These are phyloP conservation scores for Pneumocystis sp. DNA, from an alignment of 1,139 yeast genomes.

Conservation along the genomic window DNA sequence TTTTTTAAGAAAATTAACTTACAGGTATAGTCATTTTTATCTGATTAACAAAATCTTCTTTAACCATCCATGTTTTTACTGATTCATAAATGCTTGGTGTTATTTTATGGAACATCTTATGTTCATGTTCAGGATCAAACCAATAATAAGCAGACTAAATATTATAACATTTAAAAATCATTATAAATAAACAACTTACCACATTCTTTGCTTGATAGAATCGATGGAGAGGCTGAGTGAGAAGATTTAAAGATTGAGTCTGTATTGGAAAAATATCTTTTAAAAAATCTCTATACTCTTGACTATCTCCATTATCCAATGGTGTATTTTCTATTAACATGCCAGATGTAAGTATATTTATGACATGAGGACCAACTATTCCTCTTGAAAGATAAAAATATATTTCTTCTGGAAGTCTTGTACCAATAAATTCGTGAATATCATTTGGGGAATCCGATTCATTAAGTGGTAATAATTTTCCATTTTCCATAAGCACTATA, in stretches of 20 bases:
- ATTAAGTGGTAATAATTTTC: slow-evolving; percentile 47
- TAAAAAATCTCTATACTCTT: slow-evolving; percentile 40
- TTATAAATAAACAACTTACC: slow-evolving; percentile 11
- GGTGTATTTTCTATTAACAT: slow-evolving; percentile 52
- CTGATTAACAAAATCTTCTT: slow-evolving; percentile 26
- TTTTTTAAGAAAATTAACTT: neutral
- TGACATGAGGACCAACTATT: slow-evolving; percentile 45
- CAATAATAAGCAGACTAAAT: slow-evolving; percentile 4
- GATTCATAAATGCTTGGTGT: slow-evolving; percentile 33
- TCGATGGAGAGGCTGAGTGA: slow-evolving; percentile 64
- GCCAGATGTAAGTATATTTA: slow-evolving; percentile 58
- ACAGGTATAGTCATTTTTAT: slow-evolving; percentile 3
- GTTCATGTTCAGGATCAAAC: slow-evolving; percentile 5
- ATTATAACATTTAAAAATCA: neutral
- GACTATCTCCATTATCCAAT: slow-evolving; percentile 41
- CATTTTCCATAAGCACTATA: slow-evolving; percentile 59
- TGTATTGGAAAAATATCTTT: slow-evolving; percentile 35
- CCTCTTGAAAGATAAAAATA: slow-evolving; percentile 75
- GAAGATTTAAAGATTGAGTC: slow-evolving; percentile 48
- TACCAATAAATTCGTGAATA: slow-evolving; percentile 69
- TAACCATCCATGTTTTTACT: slow-evolving; percentile 25
- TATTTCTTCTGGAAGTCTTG: slow-evolving; percentile 74
- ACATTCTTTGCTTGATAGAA: slow-evolving; percentile 71
- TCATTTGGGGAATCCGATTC: slow-evolving; percentile 48
- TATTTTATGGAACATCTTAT: slow-evolving; percentile 39